phyloP scores from a whole-genome alignment of 768 basidiomycete genomes.

The Mycena amicta region DNA sequence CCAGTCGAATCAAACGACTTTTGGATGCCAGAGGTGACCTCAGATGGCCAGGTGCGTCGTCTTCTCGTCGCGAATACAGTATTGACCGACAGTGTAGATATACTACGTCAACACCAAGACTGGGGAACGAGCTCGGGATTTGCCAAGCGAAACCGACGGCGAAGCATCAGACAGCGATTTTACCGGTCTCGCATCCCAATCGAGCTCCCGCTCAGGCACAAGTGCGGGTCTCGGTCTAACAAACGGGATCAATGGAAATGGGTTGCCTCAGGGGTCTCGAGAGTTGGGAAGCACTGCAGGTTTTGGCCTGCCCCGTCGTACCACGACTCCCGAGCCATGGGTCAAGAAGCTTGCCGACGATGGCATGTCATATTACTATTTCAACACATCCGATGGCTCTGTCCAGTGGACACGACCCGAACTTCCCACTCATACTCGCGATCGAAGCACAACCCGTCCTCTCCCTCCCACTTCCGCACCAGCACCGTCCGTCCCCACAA shows the following conservation, averaged over 20 bases:
- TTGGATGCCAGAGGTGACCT: conserved; percentile 88
- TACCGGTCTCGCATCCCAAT: conserved; percentile 58
- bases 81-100: conserved; percentile 54
- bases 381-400: conserved; percentile 69
- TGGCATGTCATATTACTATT: conserved; percentile 77
- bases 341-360: conserved; percentile 78
- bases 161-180: conserved; percentile 67
- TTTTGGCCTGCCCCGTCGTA: conserved; percentile 61
- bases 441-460: conserved; percentile 16
- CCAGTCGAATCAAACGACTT: conserved; percentile 67
- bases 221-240: conserved; percentile 54
- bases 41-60: conserved; percentile 75
- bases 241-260: conserved; percentile 27
- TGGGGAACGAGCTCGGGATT: conserved; percentile 77
- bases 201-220: conserved; percentile 57
- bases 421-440: conserved; percentile 17
- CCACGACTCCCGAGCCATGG: conserved; percentile 82
- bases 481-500: conserved; percentile 18
- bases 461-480: conserved; percentile 17
- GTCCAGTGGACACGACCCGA: conserved; percentile 74
- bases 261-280: conserved; percentile 38
- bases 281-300: conserved; percentile 43
- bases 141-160: conserved; percentile 75
- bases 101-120: conserved; percentile 93
- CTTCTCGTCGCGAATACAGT: neutral